Evolutionary conservation across 2,329 filamentous ascomycete species (phyloP).

Genomic region (Coniochaeta prunicola): DNA sequence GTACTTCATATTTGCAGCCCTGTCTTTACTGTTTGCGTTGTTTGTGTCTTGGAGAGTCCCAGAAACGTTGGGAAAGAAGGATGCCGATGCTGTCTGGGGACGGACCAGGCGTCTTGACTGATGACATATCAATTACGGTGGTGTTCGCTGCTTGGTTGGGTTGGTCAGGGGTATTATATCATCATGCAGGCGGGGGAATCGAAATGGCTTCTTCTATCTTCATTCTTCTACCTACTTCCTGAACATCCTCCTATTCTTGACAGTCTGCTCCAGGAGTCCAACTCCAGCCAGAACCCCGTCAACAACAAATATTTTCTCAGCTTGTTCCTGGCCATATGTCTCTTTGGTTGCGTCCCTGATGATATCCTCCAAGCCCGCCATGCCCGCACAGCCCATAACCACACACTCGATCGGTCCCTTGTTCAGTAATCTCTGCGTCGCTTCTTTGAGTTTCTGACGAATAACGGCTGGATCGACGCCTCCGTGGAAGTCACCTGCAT

Average conservation of each 20-base stretch:
- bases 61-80: slow-evolving; percentile 80
- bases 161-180: no score
- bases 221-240: background rate
- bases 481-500: slow-evolving; percentile 71
- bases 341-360: slow-evolving; percentile 64
- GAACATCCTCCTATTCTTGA: slow-evolving; percentile 35
- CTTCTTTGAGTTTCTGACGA: slow-evolving; percentile 56
- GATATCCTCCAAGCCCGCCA: slow-evolving; percentile 75
- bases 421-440: slow-evolving; percentile 58
- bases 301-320: slow-evolving; percentile 55
- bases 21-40: slow-evolving; percentile 60
- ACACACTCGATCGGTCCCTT: slow-evolving; percentile 56
- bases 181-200: background rate
- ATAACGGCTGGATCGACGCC: slow-evolving; percentile 59
- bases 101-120: slow-evolving; percentile 48
- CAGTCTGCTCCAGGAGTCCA: slow-evolving; percentile 49
- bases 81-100: slow-evolving; percentile 88
- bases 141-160: no score
- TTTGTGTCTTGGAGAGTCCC: slow-evolving; percentile 74
- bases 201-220: background rate
- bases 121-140: no score
- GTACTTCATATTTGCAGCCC: slow-evolving; percentile 81
- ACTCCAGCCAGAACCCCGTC: slow-evolving; percentile 73
- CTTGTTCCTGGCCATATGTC: slow-evolving; percentile 52
- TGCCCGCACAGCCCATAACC: slow-evolving; percentile 83